phyloP scores from a whole-genome alignment of 169 alveolate genomes.

The Plasmodium knowlesi region DNA sequence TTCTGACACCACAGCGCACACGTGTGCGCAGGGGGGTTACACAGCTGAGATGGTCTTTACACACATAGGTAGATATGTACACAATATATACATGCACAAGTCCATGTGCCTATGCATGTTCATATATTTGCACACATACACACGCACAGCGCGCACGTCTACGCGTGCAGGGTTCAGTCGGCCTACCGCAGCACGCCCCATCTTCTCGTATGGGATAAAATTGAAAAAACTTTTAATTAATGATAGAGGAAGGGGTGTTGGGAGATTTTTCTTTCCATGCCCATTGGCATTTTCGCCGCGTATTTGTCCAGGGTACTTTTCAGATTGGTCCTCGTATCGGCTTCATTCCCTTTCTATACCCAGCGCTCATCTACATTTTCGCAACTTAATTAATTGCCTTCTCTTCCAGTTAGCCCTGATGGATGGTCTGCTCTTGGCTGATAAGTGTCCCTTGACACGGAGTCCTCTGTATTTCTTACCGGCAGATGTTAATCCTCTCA shows the following conservation, averaged over 20 bases:
- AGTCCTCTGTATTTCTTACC: constrained; percentile 91
- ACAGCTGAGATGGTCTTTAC: not conserved
- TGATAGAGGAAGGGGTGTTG: not conserved
- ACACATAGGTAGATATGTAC: not conserved
- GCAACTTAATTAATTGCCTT: constrained; percentile 94
- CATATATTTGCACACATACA: not conserved
- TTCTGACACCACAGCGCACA: not conserved
- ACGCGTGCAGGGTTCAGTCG: not conserved
- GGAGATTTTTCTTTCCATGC: not conserved
- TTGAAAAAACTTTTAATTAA: not conserved
- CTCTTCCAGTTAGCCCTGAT: constrained; percentile 96
- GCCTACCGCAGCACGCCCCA: not conserved
- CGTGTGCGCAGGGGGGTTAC: not conserved
- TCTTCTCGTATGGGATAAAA: not conserved
- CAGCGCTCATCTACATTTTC: constrained; percentile 94
- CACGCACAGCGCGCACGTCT: not conserved
- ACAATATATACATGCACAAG: not conserved
- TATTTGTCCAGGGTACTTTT: not conserved
- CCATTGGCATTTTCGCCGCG: not conserved
- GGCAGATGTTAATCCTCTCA: constrained; percentile 97
- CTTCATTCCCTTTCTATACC: not conserved
- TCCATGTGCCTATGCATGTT: not conserved
- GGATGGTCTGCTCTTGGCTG: constrained; percentile 95
- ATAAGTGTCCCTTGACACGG: constrained; percentile 95
- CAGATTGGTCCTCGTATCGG: not conserved